Evolutionary conservation across 495 filamentous ascomycete species (phyloP), one percentile per base, ranked within the genome.

Genomic region (Aspergillus olivimuriae): DNA sequence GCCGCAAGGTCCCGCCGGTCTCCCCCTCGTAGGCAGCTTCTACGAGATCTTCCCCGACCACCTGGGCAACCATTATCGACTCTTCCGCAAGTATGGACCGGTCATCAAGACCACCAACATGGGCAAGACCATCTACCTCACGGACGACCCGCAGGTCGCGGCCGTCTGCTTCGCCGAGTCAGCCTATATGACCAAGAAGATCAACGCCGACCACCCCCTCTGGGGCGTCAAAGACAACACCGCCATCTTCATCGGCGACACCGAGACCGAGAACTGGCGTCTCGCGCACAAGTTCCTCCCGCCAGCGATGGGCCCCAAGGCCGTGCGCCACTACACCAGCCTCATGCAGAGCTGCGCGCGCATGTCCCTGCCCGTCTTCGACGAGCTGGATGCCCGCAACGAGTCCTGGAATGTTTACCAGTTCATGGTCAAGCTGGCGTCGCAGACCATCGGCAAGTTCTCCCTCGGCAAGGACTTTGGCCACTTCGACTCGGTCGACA

Each of bases 11-110:
- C 77, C 76, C 1, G 37, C 50, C 2, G 70, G 67, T 2, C 56
- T 80, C 0, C 77, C 77, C 7, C 41, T 68, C 6, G 62, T 75
- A 11, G 74, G 76, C 15, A 72, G 56, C 54, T 73, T 62, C 60
- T 76, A 70, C 47, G 75, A 78, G 48, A 58, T 80, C 39, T 82
- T 65, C 53, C 75, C 78, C 1, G 77, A 82, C 52, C 74, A 74
- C 45, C 58, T 80, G 0, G 77, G 77, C 9, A 82, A 82, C 58
- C 67, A 80, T 53, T 53, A 75, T n/a, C 65, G 76, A 0, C 66
- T 80, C 0, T 80, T 78, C 50, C 52, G 56, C 17, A 62, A 65
- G 38, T 80, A 78, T 50, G 77, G 77, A 4, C 63, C 61, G 4
- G 47, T 80, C 31, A 68, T 79, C 58, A 74, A 78, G 48, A 78